Base-by-base conservation (phyloP, 306 rosid species). In the Citrullus amarus region DNA sequence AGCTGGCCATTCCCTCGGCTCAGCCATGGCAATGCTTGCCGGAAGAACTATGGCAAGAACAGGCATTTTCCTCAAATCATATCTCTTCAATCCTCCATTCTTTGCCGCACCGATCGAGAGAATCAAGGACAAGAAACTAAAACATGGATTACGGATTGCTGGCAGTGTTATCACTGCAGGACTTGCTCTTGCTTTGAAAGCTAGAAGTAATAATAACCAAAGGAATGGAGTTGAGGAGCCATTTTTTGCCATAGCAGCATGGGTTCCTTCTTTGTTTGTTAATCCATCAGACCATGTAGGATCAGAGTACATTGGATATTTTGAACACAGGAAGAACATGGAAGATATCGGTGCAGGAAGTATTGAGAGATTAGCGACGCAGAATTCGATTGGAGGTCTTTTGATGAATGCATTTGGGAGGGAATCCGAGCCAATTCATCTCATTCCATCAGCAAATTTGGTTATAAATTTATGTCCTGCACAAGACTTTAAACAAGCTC, bases 1-100 rank as follows among this genome's bases (percentile, higher is more conserved):
- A 78, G 89, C 97, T 0, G 99, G 99, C 14, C 99, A 95, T 78
- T 95, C 99, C 16, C 79, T 95, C 5, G 99, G 99, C 79, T 92
- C 99, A 50, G 93, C 89, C 79, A 83, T 95, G 87, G 96, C 93
- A 79, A 79, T 95, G 97, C 97, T 92, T 61, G 68, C 86, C 25
- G 99, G 98, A 46, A 95, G 90, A 89, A 86, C 89, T 55, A 83
- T 95, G 99, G 99, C 91, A 46, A 87, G 83, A 82, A 73, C 32
- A 44, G 93, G 93, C 48, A 46, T 58, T 82, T 83, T 86, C 44
- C 84, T 95, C 5, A 82, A 88, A 79, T 83, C 98, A 76, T 92
- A 88, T 84, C 97, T 92, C 70, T 95, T 95, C 82, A 95, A 95
- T 79, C 96, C 97, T 16, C 99, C 97, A 1, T 95, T 85, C 81